Evolutionary conservation across 2,329 filamentous ascomycete species (phyloP), one percentile per base, ranked within the genome.

Genomic region (Raffaelea deltoideospora): DNA sequence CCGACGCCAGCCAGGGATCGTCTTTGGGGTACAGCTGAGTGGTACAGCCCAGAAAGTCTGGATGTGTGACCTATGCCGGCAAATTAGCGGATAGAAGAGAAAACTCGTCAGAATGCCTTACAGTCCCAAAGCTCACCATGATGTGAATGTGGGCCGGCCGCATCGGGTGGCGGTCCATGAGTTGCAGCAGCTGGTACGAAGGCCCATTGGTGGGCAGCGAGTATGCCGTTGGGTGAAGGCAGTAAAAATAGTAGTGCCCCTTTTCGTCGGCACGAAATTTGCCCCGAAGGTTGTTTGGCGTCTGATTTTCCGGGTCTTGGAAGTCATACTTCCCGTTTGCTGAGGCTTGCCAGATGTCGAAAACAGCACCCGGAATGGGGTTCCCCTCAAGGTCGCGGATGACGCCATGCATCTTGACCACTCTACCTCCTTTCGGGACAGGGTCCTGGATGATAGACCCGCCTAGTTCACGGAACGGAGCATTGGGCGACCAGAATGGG

Each of bases 401-500:
- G 26, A 54, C 56, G 34, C 82, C 79, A 45, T 82, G 69, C 65
- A 85, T 76, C 48, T 66, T 72, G 3, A 68, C 65, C 21, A 75
- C 58, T 43, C 79, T 47, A 13, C 51, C 60, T 39, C 63, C 60
- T 36, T 55, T 40, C 6, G 69, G 67, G 43, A 61, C 63, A n/a
- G n/a, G n/a, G 43, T 56, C 49, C 38, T 59, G 60, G 17, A 76
- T 64, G 43, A 90, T 83, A 47, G 64, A 76, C 32, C 65, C 69
- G 34, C 80, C 84, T 50, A 80, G 80, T n/a, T 72, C 58, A 33
- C 77, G 69, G 40, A 69, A 59, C 5, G 84, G 83, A 0, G 83
- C 74, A 46, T 86, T 69, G 31, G 73, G 67, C 6, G 82, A 70
- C 72, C 82, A 92, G 60, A 93, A 93, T 1, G 85, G 85, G 0